A percentile compares a stretch with the other conserved stretches of the same genome.
phyloP scores from a whole-genome alignment of 192 early-diverging fungal genomes.

The Rhizoclosmatium globosum region DNA sequence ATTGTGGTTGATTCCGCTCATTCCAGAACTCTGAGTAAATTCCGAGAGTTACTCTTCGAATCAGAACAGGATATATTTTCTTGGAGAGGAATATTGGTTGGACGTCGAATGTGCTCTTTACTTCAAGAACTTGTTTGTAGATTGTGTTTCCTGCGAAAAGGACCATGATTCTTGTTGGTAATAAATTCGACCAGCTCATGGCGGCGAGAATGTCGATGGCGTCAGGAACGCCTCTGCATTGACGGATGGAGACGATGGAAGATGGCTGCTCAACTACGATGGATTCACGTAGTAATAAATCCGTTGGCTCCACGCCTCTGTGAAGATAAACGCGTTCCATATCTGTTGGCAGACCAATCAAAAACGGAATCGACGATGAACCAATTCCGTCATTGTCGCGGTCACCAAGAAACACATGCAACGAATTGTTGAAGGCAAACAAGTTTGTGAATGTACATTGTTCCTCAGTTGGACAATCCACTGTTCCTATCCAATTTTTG shows the following conservation, averaged over 20 bases:
- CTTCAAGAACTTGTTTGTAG: too few relatives aligned
- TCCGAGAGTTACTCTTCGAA: too few relatives aligned
- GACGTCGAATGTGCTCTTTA: too few relatives aligned
- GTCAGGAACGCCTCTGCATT: neutral
- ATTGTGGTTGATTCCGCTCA: too few relatives aligned
- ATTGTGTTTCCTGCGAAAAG: too few relatives aligned
- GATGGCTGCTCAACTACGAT: neutral
- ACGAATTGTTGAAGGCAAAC: constrained; percentile 19
- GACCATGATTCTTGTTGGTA: too few relatives aligned
- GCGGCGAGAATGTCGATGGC: too few relatives aligned
- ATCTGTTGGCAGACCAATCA: neutral
- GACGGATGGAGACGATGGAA: neutral
- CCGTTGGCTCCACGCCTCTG: constrained; percentile 19
- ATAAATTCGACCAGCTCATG: too few relatives aligned
- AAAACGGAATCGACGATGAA: neutral
- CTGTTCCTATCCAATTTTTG: neutral
- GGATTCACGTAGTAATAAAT: neutral
- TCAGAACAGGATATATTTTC: too few relatives aligned
- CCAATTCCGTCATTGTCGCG: neutral
- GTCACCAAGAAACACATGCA: constrained; percentile 18
- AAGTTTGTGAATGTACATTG: constrained; percentile 1
- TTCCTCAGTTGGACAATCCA: neutral
- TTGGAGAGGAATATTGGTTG: too few relatives aligned
- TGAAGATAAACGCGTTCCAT: constrained; percentile 2
- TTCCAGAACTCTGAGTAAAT: too few relatives aligned